Evolutionary conservation across 441 rosid species (phyloP), one percentile per base, ranked within the genome.

Genomic region (Cnidoscolus chayamansa): DNA sequence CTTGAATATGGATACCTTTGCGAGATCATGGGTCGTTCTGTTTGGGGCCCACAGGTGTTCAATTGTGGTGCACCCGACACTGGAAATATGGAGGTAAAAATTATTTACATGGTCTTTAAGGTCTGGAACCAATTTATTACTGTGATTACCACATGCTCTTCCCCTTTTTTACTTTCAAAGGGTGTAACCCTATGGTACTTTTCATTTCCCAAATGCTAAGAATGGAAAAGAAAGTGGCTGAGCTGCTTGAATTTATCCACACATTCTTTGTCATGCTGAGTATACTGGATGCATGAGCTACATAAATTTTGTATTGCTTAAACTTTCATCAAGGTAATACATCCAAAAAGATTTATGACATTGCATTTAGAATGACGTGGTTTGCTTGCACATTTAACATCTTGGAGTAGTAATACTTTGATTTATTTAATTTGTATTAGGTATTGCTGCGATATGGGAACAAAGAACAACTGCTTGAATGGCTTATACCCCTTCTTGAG

Each of bases 61-160:
- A 95, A 95, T 79, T 95, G 99, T 54, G 87, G 97, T 77, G 97
- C 99, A 62, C 99, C 99, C 17, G 99, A 95, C 83, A 95, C 99
- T 45, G 98, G 98, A 80, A 95, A 95, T 85, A 95, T 93, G 99
- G 99, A 95, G 98, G 99, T 93, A 87, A 76, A 25, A 25, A 25
- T 25, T 25, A 25, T 25, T 25, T 25, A 25, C 25, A 25, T 25
- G 25, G 48, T 76, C 20, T 25, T 68, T 56, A 0, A 15, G 16
- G 49, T 67, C 64, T 50, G 37, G 60, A 56, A 49, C 57, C 31
- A 0, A 65, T 58, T 63, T 20, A 53, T 65, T 61, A 7, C 65
- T 30, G 13, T 57, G 60, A 64, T 17, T 54, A 45, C 49, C 32
- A 4, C 19, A 53, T 31, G 7, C 30, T 20, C 25, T 25, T 25